A percentile compares a stretch with the other conserved stretches of the same genome.
Evolutionary conservation across 257 asterid genomes (phyloP).

Genomic region (Nicotiana noctiflora): DNA sequence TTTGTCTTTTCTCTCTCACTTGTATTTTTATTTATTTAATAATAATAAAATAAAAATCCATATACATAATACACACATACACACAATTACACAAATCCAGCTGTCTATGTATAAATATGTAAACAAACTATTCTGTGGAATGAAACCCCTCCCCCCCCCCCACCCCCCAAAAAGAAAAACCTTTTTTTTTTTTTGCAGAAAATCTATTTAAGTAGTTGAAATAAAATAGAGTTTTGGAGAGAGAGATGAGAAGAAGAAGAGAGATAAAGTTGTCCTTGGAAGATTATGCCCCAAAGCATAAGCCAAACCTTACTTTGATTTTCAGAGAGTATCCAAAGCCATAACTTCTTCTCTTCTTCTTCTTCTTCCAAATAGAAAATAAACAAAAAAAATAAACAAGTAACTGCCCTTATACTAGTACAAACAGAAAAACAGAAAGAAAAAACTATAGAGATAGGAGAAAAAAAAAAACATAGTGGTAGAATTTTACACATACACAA

Average conservation of each 20-base stretch:
- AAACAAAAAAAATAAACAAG: slow-evolving; percentile 11
- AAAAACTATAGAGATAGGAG: slow-evolving; percentile 9
- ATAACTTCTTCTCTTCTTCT: neutral
- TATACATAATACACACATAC: neutral
- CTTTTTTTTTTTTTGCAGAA: neutral
- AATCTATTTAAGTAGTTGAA: neutral
- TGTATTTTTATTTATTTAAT: neutral
- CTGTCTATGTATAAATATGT: neutral
- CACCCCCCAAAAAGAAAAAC: too few relatives aligned
- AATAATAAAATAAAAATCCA: neutral
- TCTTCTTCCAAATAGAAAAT: slow-evolving; percentile 15
- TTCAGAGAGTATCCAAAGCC: slow-evolving; percentile 24
- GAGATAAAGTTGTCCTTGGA: slow-evolving; percentile 45
- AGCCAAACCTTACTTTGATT: slow-evolving; percentile 23
- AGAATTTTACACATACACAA: neutral
- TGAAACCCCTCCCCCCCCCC: too few relatives aligned
- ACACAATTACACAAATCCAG: slow-evolving; percentile 1
- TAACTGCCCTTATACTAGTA: slow-evolving; percentile 23
- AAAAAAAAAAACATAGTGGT: neutral
- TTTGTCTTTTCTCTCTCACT: neutral
- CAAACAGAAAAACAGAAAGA: slow-evolving; percentile 32
- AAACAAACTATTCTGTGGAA: neutral
- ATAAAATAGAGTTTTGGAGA: slow-evolving; percentile 5
- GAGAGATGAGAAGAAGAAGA: slow-evolving; percentile 18
- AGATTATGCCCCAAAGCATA: slow-evolving; percentile 39